phyloP scores from a whole-genome alignment of 129 eudicot genomes.

The Ambrosia trifida region DNA sequence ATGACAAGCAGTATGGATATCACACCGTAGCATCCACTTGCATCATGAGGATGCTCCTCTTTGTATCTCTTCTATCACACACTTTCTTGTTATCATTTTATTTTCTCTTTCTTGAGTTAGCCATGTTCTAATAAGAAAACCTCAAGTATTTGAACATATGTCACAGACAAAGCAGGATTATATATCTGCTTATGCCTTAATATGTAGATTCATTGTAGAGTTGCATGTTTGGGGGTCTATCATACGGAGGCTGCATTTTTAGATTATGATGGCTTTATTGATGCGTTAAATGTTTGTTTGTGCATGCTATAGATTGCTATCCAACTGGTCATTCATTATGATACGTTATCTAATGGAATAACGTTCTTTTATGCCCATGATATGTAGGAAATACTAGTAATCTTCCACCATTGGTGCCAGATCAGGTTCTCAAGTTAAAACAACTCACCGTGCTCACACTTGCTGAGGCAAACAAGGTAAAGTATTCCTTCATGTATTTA shows the following conservation, averaged over 20 bases:
- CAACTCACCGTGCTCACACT: slow-evolving; percentile 86
- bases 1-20: background rate
- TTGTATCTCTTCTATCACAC: background rate
- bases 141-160: background rate
- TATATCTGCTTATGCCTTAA: background rate
- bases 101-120: background rate
- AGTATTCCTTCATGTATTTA: background rate
- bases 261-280: slow-evolving; percentile 1
- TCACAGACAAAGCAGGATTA: slow-evolving; percentile 4
- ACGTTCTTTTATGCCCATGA: slow-evolving; percentile 6
- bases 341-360: background rate
- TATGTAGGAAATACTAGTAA: slow-evolving; percentile 52
- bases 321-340: background rate
- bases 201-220: background rate
- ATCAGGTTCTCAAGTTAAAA: slow-evolving; percentile 78
- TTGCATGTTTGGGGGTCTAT: slow-evolving; percentile 2
- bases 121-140: background rate
- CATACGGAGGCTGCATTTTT: slow-evolving; percentile 6
- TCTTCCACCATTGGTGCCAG: slow-evolving; percentile 68
- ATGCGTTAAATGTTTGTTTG: background rate
- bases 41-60: background rate
- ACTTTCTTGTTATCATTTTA: background rate
- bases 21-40: background rate
- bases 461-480: slow-evolving; percentile 89
- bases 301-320: background rate